Evolutionary conservation across 1,139 yeast genomes (phyloP), one percentile per base, ranked within the genome.

Genomic region (Candida sp.): DNA sequence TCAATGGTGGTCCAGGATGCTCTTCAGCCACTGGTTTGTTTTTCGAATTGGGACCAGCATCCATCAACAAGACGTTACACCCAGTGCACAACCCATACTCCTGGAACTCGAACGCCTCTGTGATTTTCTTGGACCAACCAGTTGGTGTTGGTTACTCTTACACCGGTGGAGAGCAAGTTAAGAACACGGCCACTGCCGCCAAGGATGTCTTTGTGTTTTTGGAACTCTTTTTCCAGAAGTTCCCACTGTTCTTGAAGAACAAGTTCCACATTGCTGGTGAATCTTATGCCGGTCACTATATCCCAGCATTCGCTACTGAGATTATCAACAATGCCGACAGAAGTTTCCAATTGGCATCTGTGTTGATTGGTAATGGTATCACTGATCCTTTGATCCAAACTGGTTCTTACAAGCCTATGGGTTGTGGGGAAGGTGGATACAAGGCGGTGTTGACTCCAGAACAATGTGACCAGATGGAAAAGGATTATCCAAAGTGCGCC

Each of bases 1-100:
- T 91, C 63, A 91, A 90, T 63, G 96, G 96, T 61, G 96, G 96
- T 23, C 96, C 96, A 44, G 97, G 97, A 8, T 90, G 97, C 69
- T 88, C 96, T 9, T 88, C 96, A 3, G 73, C 90, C 69, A 90
- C 96, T 31, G 98, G 97, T n/a, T 78, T 91, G 58, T 89, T 91
- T 68, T 90, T 91, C 63, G 97, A 92, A 73, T 79, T 91, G 65
- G 98, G 98, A 27, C 96, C 97, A 30, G 81, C 96, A 2, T 80
- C 89, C 23, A 85, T 92, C 57, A 85, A 81, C 60, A 66, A 80
- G 32, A 80, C 86, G 52, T 73, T 88, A 60, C 83, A 85, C 64
- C 96, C 96, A 30, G 81, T 85, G 50, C 76, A 75, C 70, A 91
- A 91, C 73, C 93, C 93, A 43, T 74, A 83, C 71, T 82, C 96